Evolutionary conservation across 2,329 filamentous ascomycete species (phyloP).

Genomic region (Arthrobotrys entomopaga): DNA sequence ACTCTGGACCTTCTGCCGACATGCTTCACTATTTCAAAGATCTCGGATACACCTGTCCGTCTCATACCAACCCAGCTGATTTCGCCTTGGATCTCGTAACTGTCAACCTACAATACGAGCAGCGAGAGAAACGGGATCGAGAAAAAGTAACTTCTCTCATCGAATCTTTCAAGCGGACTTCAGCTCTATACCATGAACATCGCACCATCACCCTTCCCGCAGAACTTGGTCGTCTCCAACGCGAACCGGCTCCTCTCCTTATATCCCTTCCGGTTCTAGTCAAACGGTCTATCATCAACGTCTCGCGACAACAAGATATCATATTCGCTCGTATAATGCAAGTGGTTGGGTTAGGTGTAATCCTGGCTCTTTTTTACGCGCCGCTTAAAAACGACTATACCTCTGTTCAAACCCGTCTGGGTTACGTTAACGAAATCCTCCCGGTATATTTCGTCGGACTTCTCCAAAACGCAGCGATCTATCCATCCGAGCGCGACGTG

Average conservation of each 20-base stretch:
- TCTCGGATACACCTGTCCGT: slow-evolving; percentile 73
- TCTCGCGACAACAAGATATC: slow-evolving; percentile 73
- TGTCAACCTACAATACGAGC: slow-evolving; percentile 75
- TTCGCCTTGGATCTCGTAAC: slow-evolving; percentile 82
- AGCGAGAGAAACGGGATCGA: slow-evolving; percentile 71
- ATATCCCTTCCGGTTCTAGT: slow-evolving; percentile 75
- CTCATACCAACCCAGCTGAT: slow-evolving; percentile 79
- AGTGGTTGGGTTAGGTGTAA: slow-evolving; percentile 71
- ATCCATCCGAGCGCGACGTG: slow-evolving; percentile 76
- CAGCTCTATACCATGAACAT: slow-evolving; percentile 53
- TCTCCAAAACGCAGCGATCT: slow-evolving; percentile 80
- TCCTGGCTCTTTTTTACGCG: slow-evolving; percentile 76
- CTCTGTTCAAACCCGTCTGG: slow-evolving; percentile 77
- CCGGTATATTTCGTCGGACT: slow-evolving; percentile 80
- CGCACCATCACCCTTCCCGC: slow-evolving; percentile 71
- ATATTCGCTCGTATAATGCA: slow-evolving; percentile 75
- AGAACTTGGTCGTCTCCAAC: slow-evolving; percentile 75
- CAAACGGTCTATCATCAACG: slow-evolving; percentile 74
- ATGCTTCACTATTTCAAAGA: slow-evolving; percentile 74
- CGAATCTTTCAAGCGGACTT: slow-evolving; percentile 59
- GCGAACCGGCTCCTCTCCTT: slow-evolving; percentile 71
- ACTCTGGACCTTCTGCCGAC: slow-evolving; percentile 70
- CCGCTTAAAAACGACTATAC: slow-evolving; percentile 76
- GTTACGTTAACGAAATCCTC: slow-evolving; percentile 77
- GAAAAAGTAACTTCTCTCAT: slow-evolving; percentile 72